These are phyloP conservation scores for Carex littledalei DNA, from an alignment of 176 grass and related monocot species.

Conservation along the genomic window DNA sequence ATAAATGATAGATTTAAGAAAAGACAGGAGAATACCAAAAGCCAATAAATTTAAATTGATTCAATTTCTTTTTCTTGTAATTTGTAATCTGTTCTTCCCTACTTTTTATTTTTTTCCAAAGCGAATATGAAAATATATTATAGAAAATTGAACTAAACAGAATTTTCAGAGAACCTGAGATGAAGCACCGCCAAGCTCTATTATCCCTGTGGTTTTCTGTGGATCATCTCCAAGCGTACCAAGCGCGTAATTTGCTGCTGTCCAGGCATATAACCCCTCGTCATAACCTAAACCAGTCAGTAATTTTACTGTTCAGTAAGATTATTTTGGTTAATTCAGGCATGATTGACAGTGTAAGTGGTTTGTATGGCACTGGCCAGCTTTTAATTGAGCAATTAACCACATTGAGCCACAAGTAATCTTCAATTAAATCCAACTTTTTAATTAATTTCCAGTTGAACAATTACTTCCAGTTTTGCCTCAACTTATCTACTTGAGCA, in stretches of 20 bases:
- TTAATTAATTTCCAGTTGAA: background rate
- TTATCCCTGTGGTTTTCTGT: conserved; percentile 76
- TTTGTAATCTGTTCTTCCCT: background rate
- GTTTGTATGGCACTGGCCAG: background rate
- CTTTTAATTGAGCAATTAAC: background rate
- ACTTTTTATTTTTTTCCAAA: background rate
- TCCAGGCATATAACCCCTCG: conserved; percentile 92
- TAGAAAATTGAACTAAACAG: background rate
- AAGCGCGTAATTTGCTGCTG: conserved; percentile 91
- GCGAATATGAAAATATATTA: background rate
- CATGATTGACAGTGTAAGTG: background rate
- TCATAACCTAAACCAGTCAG: conserved; percentile 49
- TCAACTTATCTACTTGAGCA: background rate
- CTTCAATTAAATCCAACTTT: background rate
- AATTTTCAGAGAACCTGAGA: conserved; percentile 50
- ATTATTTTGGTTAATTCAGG: background rate
- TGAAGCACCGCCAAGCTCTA: conserved; percentile 95
- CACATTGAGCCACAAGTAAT: background rate
- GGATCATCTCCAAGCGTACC: conserved; percentile 73
- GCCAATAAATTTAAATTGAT: background rate
- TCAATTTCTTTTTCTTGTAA: background rate
- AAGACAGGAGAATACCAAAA: background rate
- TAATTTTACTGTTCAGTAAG: background rate
- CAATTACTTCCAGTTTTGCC: background rate
- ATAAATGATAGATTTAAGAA: conserved; percentile 29